phyloP scores from a whole-genome alignment of 2,329 filamentous ascomycete genomes.

The Arthroderma uncinatum region DNA sequence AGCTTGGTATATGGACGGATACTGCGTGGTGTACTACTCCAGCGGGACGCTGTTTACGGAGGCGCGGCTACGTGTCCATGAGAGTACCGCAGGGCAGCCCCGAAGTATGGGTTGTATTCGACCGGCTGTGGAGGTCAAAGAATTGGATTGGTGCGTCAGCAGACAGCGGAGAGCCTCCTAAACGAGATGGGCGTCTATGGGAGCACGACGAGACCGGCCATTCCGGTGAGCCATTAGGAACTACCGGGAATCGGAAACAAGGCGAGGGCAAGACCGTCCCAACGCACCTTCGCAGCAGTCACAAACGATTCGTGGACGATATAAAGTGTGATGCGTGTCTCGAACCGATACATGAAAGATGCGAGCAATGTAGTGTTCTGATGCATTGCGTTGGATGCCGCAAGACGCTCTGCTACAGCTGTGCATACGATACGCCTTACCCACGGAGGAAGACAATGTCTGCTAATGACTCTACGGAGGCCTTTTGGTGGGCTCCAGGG shows the following conservation, averaged over 20 bases:
- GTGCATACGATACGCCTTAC: conserved; percentile 46
- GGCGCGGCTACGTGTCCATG: conserved; percentile 47
- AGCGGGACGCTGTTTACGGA: conserved; percentile 44
- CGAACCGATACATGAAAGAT: conserved; percentile 44
- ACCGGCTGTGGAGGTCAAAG: conserved; percentile 48
- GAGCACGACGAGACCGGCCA: conserved; percentile 45
- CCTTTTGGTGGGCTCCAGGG: conserved; percentile 51
- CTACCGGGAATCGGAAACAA: conserved; percentile 32
- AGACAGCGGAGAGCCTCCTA: conserved; percentile 22
- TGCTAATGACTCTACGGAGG: conserved; percentile 18
- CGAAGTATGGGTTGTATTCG: conserved; percentile 53
- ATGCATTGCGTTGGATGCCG: conserved; percentile 53
- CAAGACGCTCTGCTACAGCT: conserved; percentile 50
- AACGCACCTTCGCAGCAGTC: conserved; percentile 44
- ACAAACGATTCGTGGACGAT: conserved; percentile 42
- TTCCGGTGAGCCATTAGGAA: conserved; percentile 46
- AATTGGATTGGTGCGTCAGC: conserved; percentile 44
- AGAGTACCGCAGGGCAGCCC: conserved; percentile 44
- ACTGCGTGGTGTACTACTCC: conserved; percentile 51
- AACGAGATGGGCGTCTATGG: conserved; percentile 44
- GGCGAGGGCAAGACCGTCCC: conserved; percentile 46
- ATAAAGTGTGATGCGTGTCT: conserved; percentile 45
- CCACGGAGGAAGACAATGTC: conserved; percentile 28
- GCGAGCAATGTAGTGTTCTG: conserved; percentile 49
- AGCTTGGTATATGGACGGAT: conserved; percentile 50